Evolutionary conservation across 306 rosid genomes (phyloP).

Genomic region (Fragaria iinumae): DNA sequence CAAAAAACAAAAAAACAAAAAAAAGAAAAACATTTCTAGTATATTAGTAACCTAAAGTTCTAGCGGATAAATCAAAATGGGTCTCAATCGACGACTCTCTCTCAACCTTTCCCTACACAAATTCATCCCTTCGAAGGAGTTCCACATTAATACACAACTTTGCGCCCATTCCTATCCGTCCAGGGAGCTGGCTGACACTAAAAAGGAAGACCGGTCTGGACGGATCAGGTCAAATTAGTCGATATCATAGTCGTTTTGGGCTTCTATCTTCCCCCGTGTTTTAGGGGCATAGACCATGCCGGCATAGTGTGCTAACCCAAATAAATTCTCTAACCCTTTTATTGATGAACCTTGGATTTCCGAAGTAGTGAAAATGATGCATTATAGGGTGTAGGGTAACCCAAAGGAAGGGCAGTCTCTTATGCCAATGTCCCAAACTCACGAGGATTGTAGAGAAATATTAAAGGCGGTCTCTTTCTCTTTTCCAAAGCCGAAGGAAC

Average conservation of each 20-base stretch:
- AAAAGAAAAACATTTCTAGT: no score
- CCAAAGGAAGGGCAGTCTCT: constrained; percentile 10
- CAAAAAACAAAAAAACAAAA: no score
- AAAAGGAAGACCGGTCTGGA: not conserved
- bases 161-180: not conserved
- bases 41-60: not conserved
- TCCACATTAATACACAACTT: not conserved
- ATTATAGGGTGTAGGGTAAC: not conserved
- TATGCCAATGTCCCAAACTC: constrained; percentile 17
- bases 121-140: no score
- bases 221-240: not conserved
- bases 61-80: not conserved
- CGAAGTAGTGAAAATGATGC: not conserved
- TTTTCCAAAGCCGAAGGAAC: not conserved
- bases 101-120: no score
- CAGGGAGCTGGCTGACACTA: no score
- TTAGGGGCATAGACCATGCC: not conserved
- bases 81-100: not conserved
- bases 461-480: not conserved
- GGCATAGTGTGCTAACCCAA: not conserved
- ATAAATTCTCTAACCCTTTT: not conserved
- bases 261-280: not conserved
- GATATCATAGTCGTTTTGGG: not conserved
- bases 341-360: not conserved
- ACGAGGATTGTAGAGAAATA: constrained; percentile 14